These are phyloP conservation scores for Arthrinium phaeospermum DNA, from an alignment of 2,329 filamentous ascomycete genomes.

Conservation along the genomic window DNA sequence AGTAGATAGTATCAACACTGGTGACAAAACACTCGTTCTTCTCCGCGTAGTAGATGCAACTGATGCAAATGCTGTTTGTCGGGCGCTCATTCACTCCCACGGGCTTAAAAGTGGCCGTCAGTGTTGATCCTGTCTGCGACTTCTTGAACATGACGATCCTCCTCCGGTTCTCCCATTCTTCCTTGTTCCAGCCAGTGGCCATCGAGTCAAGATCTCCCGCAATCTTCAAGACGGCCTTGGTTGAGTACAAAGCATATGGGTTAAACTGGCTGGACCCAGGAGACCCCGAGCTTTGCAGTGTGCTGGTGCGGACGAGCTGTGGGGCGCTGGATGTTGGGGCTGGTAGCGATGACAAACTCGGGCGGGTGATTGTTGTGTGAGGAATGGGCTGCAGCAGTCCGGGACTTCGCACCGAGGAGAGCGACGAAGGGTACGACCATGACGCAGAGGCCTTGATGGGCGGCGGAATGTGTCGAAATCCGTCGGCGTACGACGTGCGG, in stretches of 20 bases:
- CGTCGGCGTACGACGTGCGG: conserved; percentile 56
- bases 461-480: conserved; percentile 48
- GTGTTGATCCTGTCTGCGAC: conserved; percentile 79
- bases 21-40: conserved; percentile 92
- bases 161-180: conserved; percentile 80
- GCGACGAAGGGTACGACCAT: conserved; percentile 52
- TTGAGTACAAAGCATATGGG: conserved; percentile 80
- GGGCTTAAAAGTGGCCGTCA: conserved; percentile 79
- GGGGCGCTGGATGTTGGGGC: conserved; percentile 53
- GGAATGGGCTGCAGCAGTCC: conserved; percentile 29
- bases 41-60: conserved; percentile 96
- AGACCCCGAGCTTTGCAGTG: conserved; percentile 47
- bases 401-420: conserved; percentile 48
- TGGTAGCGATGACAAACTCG: conserved; percentile 54
- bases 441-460: conserved; percentile 45
- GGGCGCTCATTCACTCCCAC: conserved; percentile 80
- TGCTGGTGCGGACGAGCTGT: conserved; percentile 62
- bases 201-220: conserved; percentile 84
- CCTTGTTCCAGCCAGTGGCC: conserved; percentile 80
- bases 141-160: conserved; percentile 89
- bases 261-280: conserved; percentile 63
- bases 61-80: conserved; percentile 89
- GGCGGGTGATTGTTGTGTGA: conserved; percentile 51
- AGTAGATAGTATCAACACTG: conserved; percentile 93
- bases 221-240: conserved; percentile 85